Percentiles rank a stretch among this genome's conserved stretches.
Conservation (phyloP, 805 yeast genomes). For the Jamesozyma rosinii region DNA sequence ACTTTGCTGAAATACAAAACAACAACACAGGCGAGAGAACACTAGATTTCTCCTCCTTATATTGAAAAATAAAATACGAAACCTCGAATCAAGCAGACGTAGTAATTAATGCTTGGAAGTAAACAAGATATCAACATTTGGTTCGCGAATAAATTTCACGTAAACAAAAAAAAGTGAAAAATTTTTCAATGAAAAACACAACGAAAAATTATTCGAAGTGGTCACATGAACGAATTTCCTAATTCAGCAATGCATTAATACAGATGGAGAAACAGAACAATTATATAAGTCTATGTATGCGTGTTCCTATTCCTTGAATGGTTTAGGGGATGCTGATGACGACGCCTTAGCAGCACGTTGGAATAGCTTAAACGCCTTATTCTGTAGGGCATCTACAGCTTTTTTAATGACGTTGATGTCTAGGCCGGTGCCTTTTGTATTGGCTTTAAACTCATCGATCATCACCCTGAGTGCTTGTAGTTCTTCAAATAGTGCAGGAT, state of each 20-base stretch:
- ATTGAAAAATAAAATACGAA: background rate
- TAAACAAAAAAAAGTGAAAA: background rate
- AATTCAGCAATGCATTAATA: background rate
- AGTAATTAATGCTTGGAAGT: background rate
- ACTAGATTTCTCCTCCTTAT: background rate
- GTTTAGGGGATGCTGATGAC: too few relatives aligned
- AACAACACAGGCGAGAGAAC: too few relatives aligned
- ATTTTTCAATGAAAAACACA: background rate
- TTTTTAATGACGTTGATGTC: conserved; percentile 49
- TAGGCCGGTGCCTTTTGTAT: conserved; percentile 40
- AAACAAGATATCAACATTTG: background rate
- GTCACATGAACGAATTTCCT: background rate
- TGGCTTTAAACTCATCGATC: conserved; percentile 45
- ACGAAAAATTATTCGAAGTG: background rate
- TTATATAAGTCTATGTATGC: too few relatives aligned
- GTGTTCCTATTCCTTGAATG: too few relatives aligned
- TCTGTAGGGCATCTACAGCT: conserved; percentile 62
- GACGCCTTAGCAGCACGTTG: background rate
- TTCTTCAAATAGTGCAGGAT: conserved; percentile 35
- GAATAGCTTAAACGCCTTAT: conserved; percentile 35
- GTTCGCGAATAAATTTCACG: background rate
- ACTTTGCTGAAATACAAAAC: too few relatives aligned
- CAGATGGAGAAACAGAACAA: too few relatives aligned
- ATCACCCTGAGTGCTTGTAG: conserved; percentile 23
- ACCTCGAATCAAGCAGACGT: background rate